A percentile compares a stretch with the other conserved stretches of the same genome.
phyloP scores from a whole-genome alignment of 805 yeast species.

The Debaryomyces maramus region DNA sequence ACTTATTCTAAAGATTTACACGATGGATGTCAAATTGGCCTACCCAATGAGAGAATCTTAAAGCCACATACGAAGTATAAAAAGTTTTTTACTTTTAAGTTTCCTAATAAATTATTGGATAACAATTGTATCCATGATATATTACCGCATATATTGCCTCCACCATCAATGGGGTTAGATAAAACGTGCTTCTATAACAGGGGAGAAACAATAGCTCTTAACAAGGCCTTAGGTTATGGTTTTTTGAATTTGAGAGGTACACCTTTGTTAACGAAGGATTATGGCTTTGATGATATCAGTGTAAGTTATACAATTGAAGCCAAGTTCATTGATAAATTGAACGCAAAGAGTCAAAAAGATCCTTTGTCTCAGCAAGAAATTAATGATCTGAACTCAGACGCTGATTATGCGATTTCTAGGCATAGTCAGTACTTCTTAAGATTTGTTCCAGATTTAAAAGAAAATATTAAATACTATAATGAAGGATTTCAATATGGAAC shows the following conservation, averaged over 20 bases:
- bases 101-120: conserved; percentile 55
- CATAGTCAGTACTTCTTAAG: conserved; percentile 37
- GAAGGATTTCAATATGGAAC: conserved; percentile 23
- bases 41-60: conserved; percentile 49
- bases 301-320: conserved; percentile 54
- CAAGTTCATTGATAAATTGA: conserved; percentile 49
- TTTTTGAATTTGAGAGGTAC: conserved; percentile 49
- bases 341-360: conserved; percentile 28
- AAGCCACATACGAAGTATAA: conserved; percentile 52
- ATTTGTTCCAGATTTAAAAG: conserved; percentile 38
- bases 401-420: conserved; percentile 36
- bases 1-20: conserved; percentile 42
- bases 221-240: conserved; percentile 55
- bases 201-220: conserved; percentile 34
- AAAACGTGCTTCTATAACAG: conserved; percentile 34
- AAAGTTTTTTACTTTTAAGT: conserved; percentile 58
- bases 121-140: conserved; percentile 49
- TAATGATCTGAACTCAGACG: conserved; percentile 30
- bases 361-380: conserved; percentile 36
- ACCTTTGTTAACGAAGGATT: conserved; percentile 53
- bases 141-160: conserved; percentile 40
- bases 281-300: conserved; percentile 43
- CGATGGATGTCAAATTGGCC: conserved; percentile 51
- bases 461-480: conserved; percentile 27
- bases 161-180: conserved; percentile 45